Conservation (phyloP, 2,329 filamentous ascomycete species). For the Ophiostoma piceae region DNA sequence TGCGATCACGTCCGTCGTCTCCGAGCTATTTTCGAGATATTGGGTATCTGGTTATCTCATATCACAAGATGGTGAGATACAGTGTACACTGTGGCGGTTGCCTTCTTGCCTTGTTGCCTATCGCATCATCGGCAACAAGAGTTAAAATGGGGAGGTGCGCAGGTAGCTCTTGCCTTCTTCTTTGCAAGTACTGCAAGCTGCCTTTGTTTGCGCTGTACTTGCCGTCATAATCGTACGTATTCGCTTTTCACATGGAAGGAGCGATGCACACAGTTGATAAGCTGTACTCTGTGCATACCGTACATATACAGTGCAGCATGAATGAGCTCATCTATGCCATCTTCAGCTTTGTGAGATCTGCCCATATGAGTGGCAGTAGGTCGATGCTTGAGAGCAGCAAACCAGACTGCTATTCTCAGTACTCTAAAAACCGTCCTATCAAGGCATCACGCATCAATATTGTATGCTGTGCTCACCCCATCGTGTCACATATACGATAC, state of each 20-base stretch:
- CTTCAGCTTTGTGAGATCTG: too few species aligned
- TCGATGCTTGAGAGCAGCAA: too few species aligned
- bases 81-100: background rate
- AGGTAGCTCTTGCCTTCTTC: background rate
- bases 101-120: background rate
- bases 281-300: background rate
- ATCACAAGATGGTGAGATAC: background rate
- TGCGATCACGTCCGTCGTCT: conserved; percentile 1
- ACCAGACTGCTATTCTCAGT: background rate
- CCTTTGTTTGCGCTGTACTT: background rate
- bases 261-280: background rate
- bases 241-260: background rate
- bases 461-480: background rate
- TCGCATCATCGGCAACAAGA: background rate
- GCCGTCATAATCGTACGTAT: background rate
- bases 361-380: too few species aligned
- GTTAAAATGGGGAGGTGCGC: background rate
- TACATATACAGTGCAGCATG: background rate
- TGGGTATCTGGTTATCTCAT: background rate
- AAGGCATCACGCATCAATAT: background rate
- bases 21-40: background rate
- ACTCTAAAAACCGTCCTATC: background rate
- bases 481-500: background rate
- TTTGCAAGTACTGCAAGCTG: background rate
- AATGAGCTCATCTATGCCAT: background rate